Conservation (phyloP, 805 yeast genomes). For the Candida germanica region DNA sequence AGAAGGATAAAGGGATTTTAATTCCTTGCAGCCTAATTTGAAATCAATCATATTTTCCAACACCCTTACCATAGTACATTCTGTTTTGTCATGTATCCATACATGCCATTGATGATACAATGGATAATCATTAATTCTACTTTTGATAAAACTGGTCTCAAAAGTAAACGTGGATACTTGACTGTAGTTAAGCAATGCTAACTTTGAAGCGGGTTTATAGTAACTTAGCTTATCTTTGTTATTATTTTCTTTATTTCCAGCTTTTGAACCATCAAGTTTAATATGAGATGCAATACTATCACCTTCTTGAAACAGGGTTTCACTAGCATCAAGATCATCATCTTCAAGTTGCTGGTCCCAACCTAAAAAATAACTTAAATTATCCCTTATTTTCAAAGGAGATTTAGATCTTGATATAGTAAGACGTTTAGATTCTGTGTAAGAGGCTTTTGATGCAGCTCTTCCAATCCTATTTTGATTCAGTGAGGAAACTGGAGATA, state of each 20-base stretch:
- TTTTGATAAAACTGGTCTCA: slow-evolving; percentile 13
- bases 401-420: slow-evolving; percentile 6
- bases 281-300: too few species aligned
- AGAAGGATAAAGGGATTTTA: slow-evolving; percentile 1
- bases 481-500: too few species aligned
- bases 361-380: slow-evolving; percentile 11
- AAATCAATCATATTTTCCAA: slow-evolving; percentile 6
- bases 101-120: slow-evolving; percentile 18
- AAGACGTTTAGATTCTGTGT: too few species aligned
- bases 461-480: too few species aligned
- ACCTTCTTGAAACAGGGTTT: not conserved
- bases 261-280: not conserved
- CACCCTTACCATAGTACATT: not conserved
- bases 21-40: not conserved
- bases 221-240: not conserved
- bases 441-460: too few species aligned
- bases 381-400: slow-evolving; percentile 18
- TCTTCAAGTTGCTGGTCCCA: slow-evolving; percentile 7
- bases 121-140: slow-evolving; percentile 11
- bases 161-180: slow-evolving; percentile 11
- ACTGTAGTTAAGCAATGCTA: slow-evolving; percentile 13
- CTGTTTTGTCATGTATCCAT: not conserved
- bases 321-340: not conserved
- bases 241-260: not conserved
- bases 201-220: slow-evolving; percentile 16